Base-by-base conservation (phyloP, 352 stramenopile species). In the Phytophthora crassamura region DNA sequence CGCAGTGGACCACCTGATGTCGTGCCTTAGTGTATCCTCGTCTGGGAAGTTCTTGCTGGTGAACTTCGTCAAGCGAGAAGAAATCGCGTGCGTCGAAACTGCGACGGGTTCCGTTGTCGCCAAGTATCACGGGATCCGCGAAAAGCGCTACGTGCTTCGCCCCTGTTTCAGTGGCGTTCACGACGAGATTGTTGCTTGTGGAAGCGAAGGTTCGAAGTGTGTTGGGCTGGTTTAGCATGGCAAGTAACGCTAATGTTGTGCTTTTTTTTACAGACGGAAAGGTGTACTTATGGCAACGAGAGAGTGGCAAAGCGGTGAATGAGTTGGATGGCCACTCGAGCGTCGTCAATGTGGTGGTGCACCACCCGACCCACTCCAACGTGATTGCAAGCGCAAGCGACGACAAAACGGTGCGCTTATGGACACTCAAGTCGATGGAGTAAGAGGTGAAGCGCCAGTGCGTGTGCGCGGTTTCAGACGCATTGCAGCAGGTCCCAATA, bases 311-410 rank as follows among this genome's bases (percentile, higher is more conserved):
- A 15, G 47, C 77, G n/a, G 46, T 77, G 11, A 53, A 57, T 7
- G 68, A 74, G 9, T 41, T 88, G 3, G 60, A 80, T 9, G 75
- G 75, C 7, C 86, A 94, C 55, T 78, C 86, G 2, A 89, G 84
- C 45, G 75, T 89, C 39, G 74, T 94, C 18, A 94, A 92, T 65
- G 77, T 78, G n/a, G 79, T 92, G 2, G 67, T 74, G 7, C 69
- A 68, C 15, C 84, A 94, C 45, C 86, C 86, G 7, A 20, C 76
- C 10, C 68, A 74, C 47, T 43, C 62, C 5, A 69, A 89, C 35
- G 49, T 94, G 15, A 58, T 94, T 39, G 84, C 76, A 5, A 91
- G 77, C 25, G 84, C 82, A 47, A 90, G 84, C 33, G 86, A 94
- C 60, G 86, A 94, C 46, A 82, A 90, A 43, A 93, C 84, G 2